Evolutionary conservation across 2,329 filamentous ascomycete genomes (phyloP).

Genomic region (Pseudopyricularia javanii): DNA sequence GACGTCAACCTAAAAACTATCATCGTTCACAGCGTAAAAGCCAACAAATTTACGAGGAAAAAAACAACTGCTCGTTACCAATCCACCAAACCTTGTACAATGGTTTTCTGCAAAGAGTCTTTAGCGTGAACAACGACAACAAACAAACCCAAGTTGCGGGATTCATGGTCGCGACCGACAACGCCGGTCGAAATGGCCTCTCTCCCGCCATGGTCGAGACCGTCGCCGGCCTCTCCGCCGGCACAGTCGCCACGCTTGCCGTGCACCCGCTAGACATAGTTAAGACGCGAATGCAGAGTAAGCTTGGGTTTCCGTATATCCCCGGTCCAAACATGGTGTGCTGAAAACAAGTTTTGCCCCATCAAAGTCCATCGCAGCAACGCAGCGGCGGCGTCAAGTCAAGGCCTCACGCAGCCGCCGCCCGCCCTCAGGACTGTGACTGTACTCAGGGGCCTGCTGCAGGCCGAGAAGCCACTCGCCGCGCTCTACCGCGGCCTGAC

Average conservation of each 20-base stretch:
- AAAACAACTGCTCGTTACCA: too few species aligned
- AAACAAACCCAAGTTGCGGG: constrained; percentile 1
- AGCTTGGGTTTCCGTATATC: constrained; percentile 9
- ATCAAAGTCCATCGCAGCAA: constrained; percentile 36
- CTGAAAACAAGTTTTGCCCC: too few species aligned
- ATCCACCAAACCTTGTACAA: too few species aligned
- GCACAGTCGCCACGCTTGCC: constrained; percentile 71
- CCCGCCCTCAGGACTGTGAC: constrained; percentile 32
- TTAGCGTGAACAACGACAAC: background rate
- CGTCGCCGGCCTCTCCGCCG: constrained; percentile 80
- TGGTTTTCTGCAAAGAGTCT: too few species aligned
- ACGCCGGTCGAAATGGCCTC: constrained; percentile 37
- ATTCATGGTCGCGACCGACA: constrained; percentile 33
- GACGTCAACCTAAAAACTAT: too few species aligned
- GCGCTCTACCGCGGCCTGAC: constrained; percentile 83
- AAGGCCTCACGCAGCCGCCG: constrained; percentile 7
- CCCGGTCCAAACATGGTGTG: background rate
- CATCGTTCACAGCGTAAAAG: too few species aligned
- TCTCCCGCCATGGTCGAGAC: constrained; percentile 76
- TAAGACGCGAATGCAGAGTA: constrained; percentile 91
- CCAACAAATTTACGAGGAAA: too few species aligned
- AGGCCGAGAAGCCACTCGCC: constrained; percentile 41
- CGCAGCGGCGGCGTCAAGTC: constrained; percentile 12
- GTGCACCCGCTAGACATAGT: constrained; percentile 91
- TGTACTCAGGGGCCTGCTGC: constrained; percentile 35